Base-by-base conservation (phyloP, 495 filamentous ascomycete species). In the Neurospora sp. region DNA sequence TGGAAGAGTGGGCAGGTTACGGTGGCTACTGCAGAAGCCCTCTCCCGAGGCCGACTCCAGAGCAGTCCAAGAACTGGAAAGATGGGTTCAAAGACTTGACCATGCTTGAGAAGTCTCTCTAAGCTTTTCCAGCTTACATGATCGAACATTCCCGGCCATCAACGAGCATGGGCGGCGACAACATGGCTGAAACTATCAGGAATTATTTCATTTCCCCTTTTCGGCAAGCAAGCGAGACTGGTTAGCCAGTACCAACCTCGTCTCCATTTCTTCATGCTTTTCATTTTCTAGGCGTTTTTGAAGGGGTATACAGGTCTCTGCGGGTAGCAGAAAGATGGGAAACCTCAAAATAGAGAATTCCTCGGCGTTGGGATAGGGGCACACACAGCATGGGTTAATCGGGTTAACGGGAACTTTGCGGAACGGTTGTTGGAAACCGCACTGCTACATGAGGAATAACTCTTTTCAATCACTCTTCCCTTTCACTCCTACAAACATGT, bases 1-100 rank as follows among this genome's bases (percentile, higher is more conserved):
- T 98, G 77, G 85, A 94, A 79, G 84, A 86, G 39, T 97, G 81
- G 86, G 92, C 88, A 75, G 92, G 91, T 69, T 97, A 97, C 79
- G 94, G 94, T 22, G 92, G 91, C 20, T 87, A 87, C 74, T 91
- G 89, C 27, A 86, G 94, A 20, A 91, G 89, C 76, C 94, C 94
- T 40, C 89, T 94, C 76, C 92, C 94, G 59, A 85, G 86, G 68
- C 91, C 92, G 35, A 88, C 83, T 39, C 81, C 82, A 40, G 85
- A 89, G 74, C 88, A 91, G 78, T 85, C 80, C 27, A 83, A 82
- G 45, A 86, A 86, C 75, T 91, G 90, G 81, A 89, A 89, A 75
- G 89, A 90, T 44, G 89, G 87, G 59, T 94, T 94, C 80, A 85
- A 88, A 71, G 94, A 97, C 80, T 80, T 93, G 22, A 85, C 95